Percentiles rank a stretch among this genome's conserved stretches.
Conservation (phyloP, 768 basidiomycete genomes). For the Cubamyces lactineus region DNA sequence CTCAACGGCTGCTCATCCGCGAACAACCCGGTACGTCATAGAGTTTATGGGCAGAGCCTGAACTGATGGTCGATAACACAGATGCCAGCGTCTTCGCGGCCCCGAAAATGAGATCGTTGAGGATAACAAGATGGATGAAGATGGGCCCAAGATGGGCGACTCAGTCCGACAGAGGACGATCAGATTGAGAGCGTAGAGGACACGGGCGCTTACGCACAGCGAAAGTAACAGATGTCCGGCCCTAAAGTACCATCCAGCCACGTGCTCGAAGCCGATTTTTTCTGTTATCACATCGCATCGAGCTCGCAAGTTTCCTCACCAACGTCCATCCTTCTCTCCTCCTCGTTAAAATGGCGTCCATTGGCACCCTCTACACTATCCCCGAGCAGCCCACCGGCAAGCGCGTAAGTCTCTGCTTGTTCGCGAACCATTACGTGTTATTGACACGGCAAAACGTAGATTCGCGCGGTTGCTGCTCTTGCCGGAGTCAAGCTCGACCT, state of each 20-base stretch:
- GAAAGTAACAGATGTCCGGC: slow-evolving; percentile 3
- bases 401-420: slow-evolving; percentile 44
- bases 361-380: slow-evolving; percentile 66
- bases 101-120: slow-evolving; percentile 6
- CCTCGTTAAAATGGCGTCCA: slow-evolving; percentile 51
- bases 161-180: not conserved
- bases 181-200: not conserved
- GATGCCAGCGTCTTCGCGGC: not conserved
- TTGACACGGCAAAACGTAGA: slow-evolving; percentile 35
- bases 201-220: no score
- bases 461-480: slow-evolving; percentile 60
- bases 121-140: slow-evolving; percentile 16
- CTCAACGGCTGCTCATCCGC: no score
- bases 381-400: slow-evolving; percentile 47
- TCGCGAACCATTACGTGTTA: not conserved
- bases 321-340: slow-evolving; percentile 33
- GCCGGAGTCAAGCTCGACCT: slow-evolving; percentile 60
- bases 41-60: not conserved
- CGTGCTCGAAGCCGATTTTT: slow-evolving; percentile 19
- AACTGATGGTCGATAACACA: not conserved
- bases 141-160: not conserved
- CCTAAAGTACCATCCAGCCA: slow-evolving; percentile 14
- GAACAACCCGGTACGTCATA: no score
- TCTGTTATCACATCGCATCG: slow-evolving; percentile 24
- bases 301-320: slow-evolving; percentile 14